Evolutionary conservation across 2,329 filamentous ascomycete species (phyloP).

Genomic region (Fonsecaea multimorphosa): DNA sequence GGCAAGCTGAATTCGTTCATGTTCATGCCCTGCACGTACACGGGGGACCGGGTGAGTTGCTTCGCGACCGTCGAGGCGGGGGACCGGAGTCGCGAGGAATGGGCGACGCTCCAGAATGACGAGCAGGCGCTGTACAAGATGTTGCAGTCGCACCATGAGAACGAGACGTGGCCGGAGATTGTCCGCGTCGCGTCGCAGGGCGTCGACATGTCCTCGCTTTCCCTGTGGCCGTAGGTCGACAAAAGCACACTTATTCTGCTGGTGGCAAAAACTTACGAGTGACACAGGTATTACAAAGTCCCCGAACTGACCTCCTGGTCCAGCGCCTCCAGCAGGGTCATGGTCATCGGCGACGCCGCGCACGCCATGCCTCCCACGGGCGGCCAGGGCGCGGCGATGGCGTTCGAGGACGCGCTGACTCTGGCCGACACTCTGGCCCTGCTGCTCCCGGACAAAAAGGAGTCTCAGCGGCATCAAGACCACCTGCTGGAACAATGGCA

Average conservation of each 20-base stretch:
- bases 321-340: constrained; percentile 24
- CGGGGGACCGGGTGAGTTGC: constrained; percentile 20
- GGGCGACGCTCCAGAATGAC: constrained; percentile 32
- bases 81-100: constrained; percentile 35
- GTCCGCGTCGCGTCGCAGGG: constrained; percentile 29
- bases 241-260: too few species aligned
- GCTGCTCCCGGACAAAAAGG: constrained; percentile 12
- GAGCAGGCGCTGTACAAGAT: constrained; percentile 26
- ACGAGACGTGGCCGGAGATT: constrained; percentile 29
- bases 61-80: constrained; percentile 32
- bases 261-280: too few species aligned
- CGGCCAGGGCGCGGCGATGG: constrained; percentile 37
- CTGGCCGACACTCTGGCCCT: constrained; percentile 32
- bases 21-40: constrained; percentile 29
- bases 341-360: constrained; percentile 37
- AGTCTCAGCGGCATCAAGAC: not conserved
- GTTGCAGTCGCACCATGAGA: constrained; percentile 25
- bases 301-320: constrained; percentile 37
- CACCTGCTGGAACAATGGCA: constrained; percentile 52
- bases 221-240: constrained; percentile 37
- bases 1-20: constrained; percentile 33
- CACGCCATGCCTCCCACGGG: constrained; percentile 38
- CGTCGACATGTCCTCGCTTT: constrained; percentile 26
- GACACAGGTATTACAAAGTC: constrained; percentile 24
- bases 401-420: constrained; percentile 37